Evolutionary conservation across 371 early-diverging fungal genomes (phyloP).

Genomic region (Mortierella sp.): DNA sequence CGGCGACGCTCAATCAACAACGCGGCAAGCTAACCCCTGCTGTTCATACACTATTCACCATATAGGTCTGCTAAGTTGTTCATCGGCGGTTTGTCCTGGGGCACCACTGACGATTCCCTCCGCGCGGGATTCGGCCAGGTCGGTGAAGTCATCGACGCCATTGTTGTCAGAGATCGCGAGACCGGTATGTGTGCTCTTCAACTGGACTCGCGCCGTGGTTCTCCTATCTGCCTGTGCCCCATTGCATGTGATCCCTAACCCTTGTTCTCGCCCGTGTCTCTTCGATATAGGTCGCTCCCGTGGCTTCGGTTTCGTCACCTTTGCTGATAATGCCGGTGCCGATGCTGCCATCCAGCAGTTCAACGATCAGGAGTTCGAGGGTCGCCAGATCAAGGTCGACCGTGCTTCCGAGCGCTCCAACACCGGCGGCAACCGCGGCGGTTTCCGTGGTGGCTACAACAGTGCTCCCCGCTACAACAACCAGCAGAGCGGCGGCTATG

Average conservation of each 20-base stretch:
- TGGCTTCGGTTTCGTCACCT: constrained; percentile 88
- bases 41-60: neutral
- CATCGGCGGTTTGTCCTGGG: constrained; percentile 79
- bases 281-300: constrained; percentile 70
- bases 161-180: constrained; percentile 65
- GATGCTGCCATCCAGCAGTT: constrained; percentile 67
- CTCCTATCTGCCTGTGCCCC: neutral
- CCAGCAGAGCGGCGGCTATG: constrained; percentile 22
- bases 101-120: constrained; percentile 69
- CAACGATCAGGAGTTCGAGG: constrained; percentile 75
- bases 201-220: too few species aligned
- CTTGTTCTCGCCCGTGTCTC: neutral
- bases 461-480: constrained; percentile 23
- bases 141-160: constrained; percentile 61
- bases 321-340: constrained; percentile 64
- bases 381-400: constrained; percentile 74
- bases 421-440: constrained; percentile 40
- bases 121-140: constrained; percentile 59
- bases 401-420: constrained; percentile 53
- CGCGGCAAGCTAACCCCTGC: neutral
- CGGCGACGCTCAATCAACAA: neutral
- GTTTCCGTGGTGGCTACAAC: constrained; percentile 34
- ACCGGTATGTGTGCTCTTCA: constrained; percentile 53
- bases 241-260: neutral
- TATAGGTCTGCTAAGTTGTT: constrained; percentile 65